Evolutionary conservation across 805 yeast species (phyloP).

Genomic region (Cyberlindnera maritima): DNA sequence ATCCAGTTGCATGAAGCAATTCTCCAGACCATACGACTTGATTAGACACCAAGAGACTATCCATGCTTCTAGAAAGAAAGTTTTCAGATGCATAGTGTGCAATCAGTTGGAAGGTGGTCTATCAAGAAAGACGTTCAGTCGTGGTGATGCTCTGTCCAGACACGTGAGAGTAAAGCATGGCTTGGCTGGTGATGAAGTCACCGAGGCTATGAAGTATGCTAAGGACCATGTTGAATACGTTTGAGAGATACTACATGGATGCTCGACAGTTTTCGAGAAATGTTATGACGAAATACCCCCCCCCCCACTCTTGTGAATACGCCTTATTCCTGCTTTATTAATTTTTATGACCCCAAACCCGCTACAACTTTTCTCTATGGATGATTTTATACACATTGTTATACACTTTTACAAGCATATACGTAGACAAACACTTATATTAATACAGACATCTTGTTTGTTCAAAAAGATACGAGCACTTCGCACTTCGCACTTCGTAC

Average conservation of each 20-base stretch:
- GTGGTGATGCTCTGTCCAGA: constrained; percentile 92
- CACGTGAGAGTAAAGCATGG: constrained; percentile 92
- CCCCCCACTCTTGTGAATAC: constrained; percentile 7
- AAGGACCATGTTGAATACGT: constrained; percentile 70
- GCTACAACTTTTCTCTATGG: not conserved
- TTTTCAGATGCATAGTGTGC: constrained; percentile 84
- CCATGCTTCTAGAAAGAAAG: constrained; percentile 83
- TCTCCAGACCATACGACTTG: constrained; percentile 92
- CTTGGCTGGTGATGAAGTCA: constrained; percentile 60
- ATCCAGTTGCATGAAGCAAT: constrained; percentile 67
- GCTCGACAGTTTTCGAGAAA: not conserved
- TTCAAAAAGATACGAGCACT: no score
- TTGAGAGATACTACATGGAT: constrained; percentile 1
- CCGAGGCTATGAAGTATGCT: constrained; percentile 68
- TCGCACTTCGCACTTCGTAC: no score
- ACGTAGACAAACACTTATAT: no score
- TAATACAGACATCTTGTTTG: not conserved
- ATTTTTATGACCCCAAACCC: constrained; percentile 4
- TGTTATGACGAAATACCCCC: not conserved
- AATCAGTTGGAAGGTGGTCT: constrained; percentile 31
- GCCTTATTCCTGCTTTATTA: constrained; percentile 1
- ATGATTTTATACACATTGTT: not conserved
- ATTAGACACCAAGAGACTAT: constrained; percentile 96
- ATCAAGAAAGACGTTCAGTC: constrained; percentile 73
- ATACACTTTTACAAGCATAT: no score